phyloP scores from a whole-genome alignment of 805 yeast genomes.

The Cyberlindnera maclurae region DNA sequence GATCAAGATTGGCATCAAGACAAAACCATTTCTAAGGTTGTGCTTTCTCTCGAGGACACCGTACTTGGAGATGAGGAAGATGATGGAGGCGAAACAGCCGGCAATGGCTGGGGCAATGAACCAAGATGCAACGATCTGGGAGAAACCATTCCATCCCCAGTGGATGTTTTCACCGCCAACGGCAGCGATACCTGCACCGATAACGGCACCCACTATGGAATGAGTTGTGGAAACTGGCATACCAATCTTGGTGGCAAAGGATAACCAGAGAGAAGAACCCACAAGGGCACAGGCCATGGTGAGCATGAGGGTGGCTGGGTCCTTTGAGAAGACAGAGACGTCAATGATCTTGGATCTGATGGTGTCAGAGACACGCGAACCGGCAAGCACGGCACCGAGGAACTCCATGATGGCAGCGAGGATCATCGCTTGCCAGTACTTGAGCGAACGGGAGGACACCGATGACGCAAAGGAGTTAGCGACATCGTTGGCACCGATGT shows the following conservation, averaged over 20 bases:
- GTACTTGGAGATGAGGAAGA: constrained; percentile 54
- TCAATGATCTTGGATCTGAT: constrained; percentile 60
- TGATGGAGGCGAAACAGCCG: constrained; percentile 51
- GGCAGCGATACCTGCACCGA: constrained; percentile 72
- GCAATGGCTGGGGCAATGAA: constrained; percentile 69
- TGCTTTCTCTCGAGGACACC: constrained; percentile 53
- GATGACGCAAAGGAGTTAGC: constrained; percentile 77
- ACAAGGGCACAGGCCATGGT: constrained; percentile 70
- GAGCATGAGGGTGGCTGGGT: constrained; percentile 68
- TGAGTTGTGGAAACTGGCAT: constrained; percentile 82
- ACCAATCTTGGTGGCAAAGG: constrained; percentile 58
- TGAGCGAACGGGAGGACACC: constrained; percentile 60
- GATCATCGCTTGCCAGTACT: constrained; percentile 71
- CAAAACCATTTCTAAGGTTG: constrained; percentile 47
- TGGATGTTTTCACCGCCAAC: constrained; percentile 50
- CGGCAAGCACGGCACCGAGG: constrained; percentile 67
- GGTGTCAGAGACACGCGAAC: constrained; percentile 68
- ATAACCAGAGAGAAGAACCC: constrained; percentile 67
- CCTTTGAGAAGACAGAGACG: constrained; percentile 37
- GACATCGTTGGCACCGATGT: constrained; percentile 78
- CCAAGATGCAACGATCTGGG: constrained; percentile 75
- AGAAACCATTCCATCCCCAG: constrained; percentile 75
- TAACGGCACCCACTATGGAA: constrained; percentile 68
- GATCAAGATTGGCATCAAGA: constrained; percentile 53
- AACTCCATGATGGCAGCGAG: constrained; percentile 67